phyloP scores from a whole-genome alignment of 2,329 filamentous ascomycete species.

The Curvularia eragrostidis region DNA sequence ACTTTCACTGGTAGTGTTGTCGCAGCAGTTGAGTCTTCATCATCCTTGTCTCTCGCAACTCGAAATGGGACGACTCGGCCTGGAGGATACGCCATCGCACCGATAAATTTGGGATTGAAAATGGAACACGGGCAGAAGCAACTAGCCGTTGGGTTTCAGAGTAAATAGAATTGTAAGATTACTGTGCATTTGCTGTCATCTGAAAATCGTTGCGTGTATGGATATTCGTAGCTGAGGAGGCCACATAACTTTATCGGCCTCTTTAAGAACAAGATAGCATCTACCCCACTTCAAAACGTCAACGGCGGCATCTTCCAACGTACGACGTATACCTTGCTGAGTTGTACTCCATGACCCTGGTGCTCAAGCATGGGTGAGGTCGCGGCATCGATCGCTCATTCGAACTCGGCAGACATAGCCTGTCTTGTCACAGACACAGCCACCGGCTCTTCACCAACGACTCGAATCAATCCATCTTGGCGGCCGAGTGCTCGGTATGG shows the following conservation, averaged over 20 bases:
- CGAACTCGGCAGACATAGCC: conserved; percentile 6
- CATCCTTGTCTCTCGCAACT: conserved; percentile 19
- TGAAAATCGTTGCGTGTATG: not conserved
- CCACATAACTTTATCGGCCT: not conserved
- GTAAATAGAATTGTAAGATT: not conserved
- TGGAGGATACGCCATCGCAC: not conserved
- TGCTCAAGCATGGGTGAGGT: conserved; percentile 7
- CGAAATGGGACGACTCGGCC: not conserved
- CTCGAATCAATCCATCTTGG: not conserved
- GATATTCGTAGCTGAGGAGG: not conserved
- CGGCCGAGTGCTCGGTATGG: not conserved
- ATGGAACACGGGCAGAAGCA: not conserved
- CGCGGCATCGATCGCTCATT: conserved; percentile 9
- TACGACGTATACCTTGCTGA: not conserved
- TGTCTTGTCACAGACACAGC: conserved; percentile 13
- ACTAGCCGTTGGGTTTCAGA: not conserved
- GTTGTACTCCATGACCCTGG: not conserved
- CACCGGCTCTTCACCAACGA: not conserved
- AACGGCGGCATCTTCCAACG: not conserved
- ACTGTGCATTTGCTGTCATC: not conserved
- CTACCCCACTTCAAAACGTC: not conserved
- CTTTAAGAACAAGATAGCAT: not conserved
- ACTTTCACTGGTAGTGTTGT: not conserved
- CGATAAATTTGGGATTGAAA: not conserved
- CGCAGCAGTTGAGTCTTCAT: conserved; percentile 4